Evolutionary conservation across 2,329 filamentous ascomycete genomes (phyloP).

Genomic region (Stagonosporopsis cucurbitacearum): DNA sequence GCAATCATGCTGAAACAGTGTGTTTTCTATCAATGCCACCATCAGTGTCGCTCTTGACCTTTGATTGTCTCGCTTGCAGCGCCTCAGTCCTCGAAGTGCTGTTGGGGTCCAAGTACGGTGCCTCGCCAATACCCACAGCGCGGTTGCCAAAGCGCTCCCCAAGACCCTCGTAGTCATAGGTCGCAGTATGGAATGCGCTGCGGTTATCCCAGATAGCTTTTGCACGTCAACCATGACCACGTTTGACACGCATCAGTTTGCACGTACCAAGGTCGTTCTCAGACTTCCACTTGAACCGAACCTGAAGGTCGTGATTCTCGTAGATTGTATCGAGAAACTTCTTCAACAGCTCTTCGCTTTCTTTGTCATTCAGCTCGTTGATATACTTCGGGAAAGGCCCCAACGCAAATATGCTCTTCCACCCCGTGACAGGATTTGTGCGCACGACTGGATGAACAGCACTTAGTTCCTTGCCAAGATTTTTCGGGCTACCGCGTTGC

Average conservation of each 20-base stretch:
- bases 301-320: conserved; percentile 51
- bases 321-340: conserved; percentile 29
- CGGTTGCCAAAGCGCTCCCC: conserved; percentile 30
- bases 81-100: conserved; percentile 35
- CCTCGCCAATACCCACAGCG: conserved; percentile 50
- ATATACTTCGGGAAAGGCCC: conserved; percentile 42
- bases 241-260: background rate
- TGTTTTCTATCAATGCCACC: background rate
- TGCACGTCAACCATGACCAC: background rate
- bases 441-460: conserved; percentile 39
- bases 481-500: conserved; percentile 32
- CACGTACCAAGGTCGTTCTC: conserved; percentile 25
- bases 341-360: conserved; percentile 25
- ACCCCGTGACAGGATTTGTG: conserved; percentile 43
- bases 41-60: background rate
- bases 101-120: conserved; percentile 49
- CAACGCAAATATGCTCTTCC: conserved; percentile 43
- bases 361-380: conserved; percentile 46
- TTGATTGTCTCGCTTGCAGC: conserved; percentile 15
- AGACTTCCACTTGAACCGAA: conserved; percentile 49
- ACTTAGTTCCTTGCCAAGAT: conserved; percentile 29
- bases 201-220: conserved; percentile 52
- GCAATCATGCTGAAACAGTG: background rate
- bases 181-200: conserved; percentile 39
- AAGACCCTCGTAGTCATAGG: conserved; percentile 23